Evolutionary conservation across 202 grass and related monocot genomes (phyloP).

Genomic region (Digitaria exilis): DNA sequence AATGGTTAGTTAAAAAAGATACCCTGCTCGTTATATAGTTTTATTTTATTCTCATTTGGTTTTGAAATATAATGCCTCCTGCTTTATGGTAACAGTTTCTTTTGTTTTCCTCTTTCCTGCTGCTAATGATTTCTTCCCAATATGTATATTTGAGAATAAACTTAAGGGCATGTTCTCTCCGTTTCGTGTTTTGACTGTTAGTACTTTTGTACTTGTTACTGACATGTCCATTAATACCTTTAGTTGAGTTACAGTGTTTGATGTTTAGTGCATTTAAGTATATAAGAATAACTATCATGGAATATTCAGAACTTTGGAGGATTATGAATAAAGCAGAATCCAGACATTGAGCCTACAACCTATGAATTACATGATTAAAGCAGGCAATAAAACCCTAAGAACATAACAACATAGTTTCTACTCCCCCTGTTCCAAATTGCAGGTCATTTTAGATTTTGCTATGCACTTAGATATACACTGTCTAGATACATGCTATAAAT

Average conservation of each 20-base stretch:
- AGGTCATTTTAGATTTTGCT: too few species aligned
- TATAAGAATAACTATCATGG: not conserved
- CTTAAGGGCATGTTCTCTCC: not conserved
- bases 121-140: slow-evolving; percentile 21
- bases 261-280: slow-evolving; percentile 15
- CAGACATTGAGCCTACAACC: not conserved
- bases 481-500: too few species aligned
- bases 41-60: slow-evolving; percentile 7
- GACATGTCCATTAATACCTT: not conserved
- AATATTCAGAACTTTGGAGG: not conserved
- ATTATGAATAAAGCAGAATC: slow-evolving; percentile 12
- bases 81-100: not conserved
- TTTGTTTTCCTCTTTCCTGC: slow-evolving; percentile 1
- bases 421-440: not conserved
- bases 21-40: not conserved
- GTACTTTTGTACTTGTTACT: not conserved
- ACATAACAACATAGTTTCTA: not conserved
- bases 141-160: slow-evolving; percentile 13
- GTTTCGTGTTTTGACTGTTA: not conserved
- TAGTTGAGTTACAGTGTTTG: not conserved
- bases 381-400: not conserved
- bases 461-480: too few species aligned
- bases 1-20: slow-evolving; percentile 66
- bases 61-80: not conserved
- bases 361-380: not conserved